A percentile compares a stretch with the other conserved stretches of the same genome.
These are phyloP conservation scores for Sphaceloma murrayae DNA, from an alignment of 2,329 filamentous ascomycete species.

Conservation along the genomic window DNA sequence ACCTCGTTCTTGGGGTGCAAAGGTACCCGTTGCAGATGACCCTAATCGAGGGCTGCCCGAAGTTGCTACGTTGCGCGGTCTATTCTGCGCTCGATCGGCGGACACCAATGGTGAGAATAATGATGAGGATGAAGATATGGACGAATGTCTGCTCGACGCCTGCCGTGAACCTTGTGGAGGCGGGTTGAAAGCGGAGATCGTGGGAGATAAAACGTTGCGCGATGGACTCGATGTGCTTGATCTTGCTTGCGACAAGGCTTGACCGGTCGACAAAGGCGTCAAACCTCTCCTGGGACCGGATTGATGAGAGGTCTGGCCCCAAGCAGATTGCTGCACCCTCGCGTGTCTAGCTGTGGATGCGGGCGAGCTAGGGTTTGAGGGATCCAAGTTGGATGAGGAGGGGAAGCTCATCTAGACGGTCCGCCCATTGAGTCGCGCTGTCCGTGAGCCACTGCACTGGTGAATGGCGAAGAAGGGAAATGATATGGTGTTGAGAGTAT, in stretches of 20 bases:
- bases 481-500: conserved; percentile 2
- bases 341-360: conserved; percentile 34
- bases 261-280: conserved; percentile 49
- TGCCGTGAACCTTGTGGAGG: conserved; percentile 43
- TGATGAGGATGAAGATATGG: conserved; percentile 46
- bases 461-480: background rate
- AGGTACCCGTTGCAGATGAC: conserved; percentile 45
- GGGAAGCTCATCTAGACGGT: conserved; percentile 45
- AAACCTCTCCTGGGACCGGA: conserved; percentile 47
- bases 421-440: conserved; percentile 24
- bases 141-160: conserved; percentile 44
- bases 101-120: conserved; percentile 45
- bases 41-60: conserved; percentile 46
- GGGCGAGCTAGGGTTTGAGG: conserved; percentile 20
- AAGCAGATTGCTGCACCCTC: conserved; percentile 45
- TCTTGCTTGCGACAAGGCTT: conserved; percentile 33
- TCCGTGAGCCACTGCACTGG: conserved; percentile 1
- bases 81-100: conserved; percentile 43
- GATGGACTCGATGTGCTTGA: conserved; percentile 39
- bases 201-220: conserved; percentile 43
- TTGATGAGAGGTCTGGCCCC: conserved; percentile 47
- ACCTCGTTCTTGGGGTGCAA: conserved; percentile 29
- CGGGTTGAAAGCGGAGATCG: conserved; percentile 44
- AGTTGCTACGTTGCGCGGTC: conserved; percentile 47
- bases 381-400: conserved; percentile 35